A percentile compares a stretch with the other conserved stretches of the same genome.
These are phyloP conservation scores for Solanum hybrid DNA, from an alignment of 305 asterid genomes.

Conservation along the genomic window DNA sequence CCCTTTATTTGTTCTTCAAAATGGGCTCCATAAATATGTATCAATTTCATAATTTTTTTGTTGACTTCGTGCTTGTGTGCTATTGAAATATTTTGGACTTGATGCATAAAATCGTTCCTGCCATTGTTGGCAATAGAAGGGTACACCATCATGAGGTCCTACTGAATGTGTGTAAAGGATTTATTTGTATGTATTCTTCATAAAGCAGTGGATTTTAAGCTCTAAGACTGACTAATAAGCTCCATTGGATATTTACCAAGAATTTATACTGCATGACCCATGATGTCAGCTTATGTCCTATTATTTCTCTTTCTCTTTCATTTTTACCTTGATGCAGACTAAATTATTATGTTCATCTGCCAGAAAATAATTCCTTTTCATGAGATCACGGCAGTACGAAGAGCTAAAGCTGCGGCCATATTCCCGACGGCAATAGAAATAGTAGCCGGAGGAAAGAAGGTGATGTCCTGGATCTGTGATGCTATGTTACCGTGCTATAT, in stretches of 20 bases:
- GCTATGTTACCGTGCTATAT: background rate
- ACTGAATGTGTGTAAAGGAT: background rate
- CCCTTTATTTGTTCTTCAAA: background rate
- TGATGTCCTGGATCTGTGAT: constrained; percentile 15
- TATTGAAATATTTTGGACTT: background rate
- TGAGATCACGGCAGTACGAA: constrained; percentile 69
- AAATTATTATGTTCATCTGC: constrained; percentile 14
- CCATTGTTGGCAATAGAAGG: background rate
- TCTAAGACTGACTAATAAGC: background rate
- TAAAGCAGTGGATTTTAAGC: background rate
- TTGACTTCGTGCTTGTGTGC: background rate
- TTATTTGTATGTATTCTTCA: background rate
- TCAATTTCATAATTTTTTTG: background rate
- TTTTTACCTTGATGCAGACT: constrained; percentile 4
- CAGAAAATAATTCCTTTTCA: constrained; percentile 74
- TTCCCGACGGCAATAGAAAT: constrained; percentile 97
- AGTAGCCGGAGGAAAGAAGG: constrained; percentile 84
- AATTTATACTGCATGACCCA: background rate
- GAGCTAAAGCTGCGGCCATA: constrained; percentile 87
- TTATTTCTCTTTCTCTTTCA: background rate
- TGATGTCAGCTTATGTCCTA: background rate
- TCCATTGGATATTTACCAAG: background rate
- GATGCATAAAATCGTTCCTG: background rate
- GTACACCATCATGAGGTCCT: background rate
- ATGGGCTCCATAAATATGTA: background rate